These are phyloP conservation scores for Ilex aquifolium DNA, from an alignment of 257 asterid species.

Conservation along the genomic window DNA sequence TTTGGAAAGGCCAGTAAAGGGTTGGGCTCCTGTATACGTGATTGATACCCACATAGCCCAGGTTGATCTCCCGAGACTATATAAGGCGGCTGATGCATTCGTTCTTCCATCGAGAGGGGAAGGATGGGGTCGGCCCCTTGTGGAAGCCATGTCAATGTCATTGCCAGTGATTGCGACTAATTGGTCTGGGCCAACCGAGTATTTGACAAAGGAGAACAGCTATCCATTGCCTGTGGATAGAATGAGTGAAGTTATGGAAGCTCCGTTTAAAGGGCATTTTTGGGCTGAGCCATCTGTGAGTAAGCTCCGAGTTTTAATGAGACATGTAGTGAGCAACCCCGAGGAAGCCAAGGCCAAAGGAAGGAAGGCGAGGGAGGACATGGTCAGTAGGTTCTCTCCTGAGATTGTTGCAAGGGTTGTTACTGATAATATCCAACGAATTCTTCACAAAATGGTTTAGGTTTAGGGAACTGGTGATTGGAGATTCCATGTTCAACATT, in stretches of 20 bases:
- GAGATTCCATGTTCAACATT: no score
- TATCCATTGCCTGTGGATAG: conserved; percentile 56
- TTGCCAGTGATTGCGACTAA: conserved; percentile 81
- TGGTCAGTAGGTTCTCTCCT: conserved; percentile 57
- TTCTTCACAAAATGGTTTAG: conserved; percentile 18
- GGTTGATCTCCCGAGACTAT: conserved; percentile 61
- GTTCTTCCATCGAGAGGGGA: conserved; percentile 86
- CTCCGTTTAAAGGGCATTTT: conserved; percentile 72
- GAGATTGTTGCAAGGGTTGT: conserved; percentile 51
- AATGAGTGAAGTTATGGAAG: conserved; percentile 60
- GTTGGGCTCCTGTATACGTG: conserved; percentile 67
- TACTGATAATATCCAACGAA: conserved; percentile 33
- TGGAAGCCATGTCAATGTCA: conserved; percentile 88
- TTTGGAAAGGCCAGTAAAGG: conserved; percentile 38
- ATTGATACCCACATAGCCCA: conserved; percentile 61
- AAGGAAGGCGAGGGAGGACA: conserved; percentile 56
- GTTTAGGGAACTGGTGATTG: neutral
- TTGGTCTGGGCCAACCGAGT: conserved; percentile 95
- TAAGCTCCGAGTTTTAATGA: conserved; percentile 53
- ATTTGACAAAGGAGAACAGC: conserved; percentile 57
- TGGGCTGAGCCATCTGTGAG: conserved; percentile 86
- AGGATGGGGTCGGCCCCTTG: conserved; percentile 94
- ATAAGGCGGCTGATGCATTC: conserved; percentile 56
- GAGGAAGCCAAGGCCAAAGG: conserved; percentile 61
- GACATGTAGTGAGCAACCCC: conserved; percentile 33